A percentile compares a stretch with the other conserved stretches of the same genome.
These are phyloP conservation scores for Quercus dentata DNA, from an alignment of 306 rosid genomes.

Conservation along the genomic window DNA sequence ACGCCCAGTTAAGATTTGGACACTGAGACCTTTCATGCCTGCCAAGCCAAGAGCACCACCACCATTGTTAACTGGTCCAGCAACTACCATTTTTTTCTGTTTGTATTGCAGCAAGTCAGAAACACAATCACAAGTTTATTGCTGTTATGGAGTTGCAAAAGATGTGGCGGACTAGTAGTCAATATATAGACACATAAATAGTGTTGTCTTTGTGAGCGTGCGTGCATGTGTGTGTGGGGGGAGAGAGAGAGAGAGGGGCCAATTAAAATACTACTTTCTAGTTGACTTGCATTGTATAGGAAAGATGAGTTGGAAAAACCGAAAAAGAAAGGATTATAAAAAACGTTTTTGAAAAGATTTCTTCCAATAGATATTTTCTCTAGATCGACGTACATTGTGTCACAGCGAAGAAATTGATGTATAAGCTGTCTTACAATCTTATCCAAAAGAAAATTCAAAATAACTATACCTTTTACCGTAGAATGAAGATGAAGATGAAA, in stretches of 20 bases:
- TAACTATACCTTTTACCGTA: too few relatives aligned
- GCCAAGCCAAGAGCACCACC: not conserved
- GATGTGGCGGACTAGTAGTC: not conserved
- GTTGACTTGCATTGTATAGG: not conserved
- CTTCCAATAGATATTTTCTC: too few relatives aligned
- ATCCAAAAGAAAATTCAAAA: not conserved
- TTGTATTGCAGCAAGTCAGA: not conserved
- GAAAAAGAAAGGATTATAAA: not conserved
- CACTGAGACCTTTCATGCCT: not conserved
- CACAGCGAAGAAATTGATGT: too few relatives aligned
- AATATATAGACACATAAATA: not conserved
- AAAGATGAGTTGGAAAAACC: not conserved
- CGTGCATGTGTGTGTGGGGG: not conserved
- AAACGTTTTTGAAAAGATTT: not conserved
- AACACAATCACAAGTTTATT: not conserved
- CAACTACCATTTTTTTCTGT: conserved; percentile 16
- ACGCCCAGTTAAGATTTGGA: conserved; percentile 6
- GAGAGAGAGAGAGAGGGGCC: not conserved
- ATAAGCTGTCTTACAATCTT: not conserved
- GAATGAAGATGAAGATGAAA: too few relatives aligned
- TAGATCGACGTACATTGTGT: too few relatives aligned
- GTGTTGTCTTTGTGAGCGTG: too few relatives aligned
- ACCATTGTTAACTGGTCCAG: conserved; percentile 11
- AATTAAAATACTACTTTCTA: not conserved
- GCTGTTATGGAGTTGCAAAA: not conserved